Percentiles rank a stretch among this genome's conserved stretches.
These are phyloP conservation scores for Byssochlamys sp. DNA, from an alignment of 2,329 filamentous ascomycete species.

Conservation along the genomic window DNA sequence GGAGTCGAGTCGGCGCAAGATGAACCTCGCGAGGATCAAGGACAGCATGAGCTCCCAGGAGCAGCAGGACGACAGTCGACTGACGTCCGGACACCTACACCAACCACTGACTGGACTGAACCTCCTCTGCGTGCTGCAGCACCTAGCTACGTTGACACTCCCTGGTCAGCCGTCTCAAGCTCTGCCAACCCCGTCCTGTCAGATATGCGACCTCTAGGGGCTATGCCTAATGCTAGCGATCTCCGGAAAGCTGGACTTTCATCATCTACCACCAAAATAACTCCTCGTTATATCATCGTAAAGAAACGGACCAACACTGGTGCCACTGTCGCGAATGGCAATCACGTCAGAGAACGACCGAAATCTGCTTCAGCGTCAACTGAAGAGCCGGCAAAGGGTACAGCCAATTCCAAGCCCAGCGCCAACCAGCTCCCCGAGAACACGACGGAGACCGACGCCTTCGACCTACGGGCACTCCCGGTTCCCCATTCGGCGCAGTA, in stretches of 20 bases:
- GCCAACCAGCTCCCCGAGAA: slow-evolving; percentile 7
- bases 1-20: slow-evolving; percentile 15
- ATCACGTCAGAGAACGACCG: slow-evolving; percentile 10
- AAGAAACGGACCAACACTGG: slow-evolving; percentile 30
- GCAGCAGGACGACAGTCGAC: neutral
- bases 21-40: slow-evolving; percentile 6
- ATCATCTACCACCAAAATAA: slow-evolving; percentile 24
- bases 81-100: neutral
- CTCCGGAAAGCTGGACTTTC: slow-evolving; percentile 44
- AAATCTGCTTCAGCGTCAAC: slow-evolving; percentile 9
- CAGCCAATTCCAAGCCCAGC: slow-evolving; percentile 6
- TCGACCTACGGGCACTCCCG: slow-evolving; percentile 11
- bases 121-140: slow-evolving; percentile 44
- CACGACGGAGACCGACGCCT: slow-evolving; percentile 6
- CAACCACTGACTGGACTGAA: slow-evolving; percentile 42
- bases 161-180: slow-evolving; percentile 47
- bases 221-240: slow-evolving; percentile 55
- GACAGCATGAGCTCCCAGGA: slow-evolving; percentile 9
- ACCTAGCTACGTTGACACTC: slow-evolving; percentile 66
- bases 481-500: slow-evolving; percentile 15
- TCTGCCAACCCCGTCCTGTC: slow-evolving; percentile 66
- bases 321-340: slow-evolving; percentile 5
- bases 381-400: slow-evolving; percentile 2
- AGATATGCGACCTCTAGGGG: slow-evolving; percentile 73
- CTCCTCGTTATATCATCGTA: slow-evolving; percentile 31